Evolutionary conservation across 2,329 filamentous ascomycete species (phyloP).

Genomic region (Aquanectria penicillioides): DNA sequence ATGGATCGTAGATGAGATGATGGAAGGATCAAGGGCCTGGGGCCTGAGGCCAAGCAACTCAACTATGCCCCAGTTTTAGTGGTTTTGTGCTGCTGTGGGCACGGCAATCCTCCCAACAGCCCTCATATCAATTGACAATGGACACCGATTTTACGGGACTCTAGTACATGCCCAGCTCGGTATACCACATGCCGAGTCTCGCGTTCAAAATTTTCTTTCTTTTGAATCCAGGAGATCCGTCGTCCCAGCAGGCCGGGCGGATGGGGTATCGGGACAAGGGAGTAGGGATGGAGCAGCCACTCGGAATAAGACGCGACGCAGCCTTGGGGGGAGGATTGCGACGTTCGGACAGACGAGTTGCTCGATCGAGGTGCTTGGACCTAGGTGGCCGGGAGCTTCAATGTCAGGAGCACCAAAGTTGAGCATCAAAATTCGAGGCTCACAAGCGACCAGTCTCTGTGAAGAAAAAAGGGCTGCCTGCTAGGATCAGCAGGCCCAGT

Average conservation of each 20-base stretch:
- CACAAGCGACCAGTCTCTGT: not conserved
- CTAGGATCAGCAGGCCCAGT: constrained; percentile 30
- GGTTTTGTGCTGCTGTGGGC: too few species aligned
- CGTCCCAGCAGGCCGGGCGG: constrained; percentile 32
- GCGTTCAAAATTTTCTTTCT: too few species aligned
- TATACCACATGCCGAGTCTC: constrained; percentile 12
- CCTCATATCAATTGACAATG: too few species aligned
- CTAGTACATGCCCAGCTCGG: too few species aligned
- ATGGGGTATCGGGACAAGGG: constrained; percentile 25
- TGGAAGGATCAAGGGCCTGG: too few species aligned
- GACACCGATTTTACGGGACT: too few species aligned
- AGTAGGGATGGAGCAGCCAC: constrained; percentile 20
- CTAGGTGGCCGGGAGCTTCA: not conserved
- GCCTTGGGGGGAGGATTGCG: constrained; percentile 6
- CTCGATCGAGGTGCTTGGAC: constrained; percentile 25
- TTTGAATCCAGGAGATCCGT: constrained; percentile 17
- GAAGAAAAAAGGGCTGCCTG: constrained; percentile 27
- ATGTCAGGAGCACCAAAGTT: constrained; percentile 12
- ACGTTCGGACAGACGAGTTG: constrained; percentile 25
- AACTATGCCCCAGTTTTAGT: too few species aligned
- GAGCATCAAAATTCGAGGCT: not conserved
- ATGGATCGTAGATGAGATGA: too few species aligned
- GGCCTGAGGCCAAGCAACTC: too few species aligned
- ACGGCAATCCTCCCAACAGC: too few species aligned
- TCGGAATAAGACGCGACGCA: constrained; percentile 26